Evolutionary conservation across 2,329 filamentous ascomycete species (phyloP).

Genomic region (Knufia petricola): DNA sequence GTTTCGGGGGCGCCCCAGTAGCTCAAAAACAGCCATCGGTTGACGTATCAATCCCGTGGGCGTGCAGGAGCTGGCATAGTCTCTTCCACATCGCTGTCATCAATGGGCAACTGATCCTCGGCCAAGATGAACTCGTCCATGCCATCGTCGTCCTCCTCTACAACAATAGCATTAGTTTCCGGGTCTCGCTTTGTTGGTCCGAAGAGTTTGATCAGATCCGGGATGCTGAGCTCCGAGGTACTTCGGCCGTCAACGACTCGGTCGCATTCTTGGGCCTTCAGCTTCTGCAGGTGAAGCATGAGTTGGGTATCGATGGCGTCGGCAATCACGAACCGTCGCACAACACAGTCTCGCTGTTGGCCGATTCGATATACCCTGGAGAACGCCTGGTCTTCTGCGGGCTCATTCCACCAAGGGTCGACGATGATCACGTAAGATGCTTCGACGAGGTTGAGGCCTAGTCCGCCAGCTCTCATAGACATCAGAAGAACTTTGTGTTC

Average conservation of each 20-base stretch:
- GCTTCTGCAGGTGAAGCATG: constrained; percentile 46
- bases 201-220: constrained; percentile 25
- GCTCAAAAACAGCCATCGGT: neutral
- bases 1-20: neutral
- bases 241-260: constrained; percentile 14
- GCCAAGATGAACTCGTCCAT: constrained; percentile 4
- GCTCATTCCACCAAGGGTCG: constrained; percentile 54
- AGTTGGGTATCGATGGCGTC: constrained; percentile 48
- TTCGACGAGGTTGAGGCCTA: constrained; percentile 50
- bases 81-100: constrained; percentile 4
- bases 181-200: constrained; percentile 12
- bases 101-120: neutral
- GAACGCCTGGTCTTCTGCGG: constrained; percentile 53
- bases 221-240: constrained; percentile 14
- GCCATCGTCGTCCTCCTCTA: constrained; percentile 12
- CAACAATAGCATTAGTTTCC: constrained; percentile 15
- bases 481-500: constrained; percentile 43
- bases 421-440: constrained; percentile 49
- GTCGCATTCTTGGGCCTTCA: constrained; percentile 42
- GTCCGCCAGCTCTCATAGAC: constrained; percentile 48
- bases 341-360: constrained; percentile 50
- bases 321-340: constrained; percentile 48
- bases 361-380: constrained; percentile 40
- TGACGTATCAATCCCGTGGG: neutral
- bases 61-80: neutral